Conservation (phyloP, 768 basidiomycete species). For the Vararia minispora region DNA sequence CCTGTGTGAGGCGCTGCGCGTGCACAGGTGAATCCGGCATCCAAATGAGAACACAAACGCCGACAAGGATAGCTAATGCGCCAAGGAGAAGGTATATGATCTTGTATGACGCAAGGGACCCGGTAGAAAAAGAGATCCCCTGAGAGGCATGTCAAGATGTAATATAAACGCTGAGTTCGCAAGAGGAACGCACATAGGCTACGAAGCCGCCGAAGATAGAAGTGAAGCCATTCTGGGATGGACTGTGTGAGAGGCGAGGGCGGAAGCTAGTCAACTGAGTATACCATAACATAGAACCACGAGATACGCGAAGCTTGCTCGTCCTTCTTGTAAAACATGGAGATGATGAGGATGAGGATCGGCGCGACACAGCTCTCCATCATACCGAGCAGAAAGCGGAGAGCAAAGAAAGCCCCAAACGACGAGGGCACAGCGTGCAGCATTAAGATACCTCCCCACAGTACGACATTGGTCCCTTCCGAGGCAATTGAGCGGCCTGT, state of each 20-base stretch:
- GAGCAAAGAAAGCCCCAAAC: constrained; percentile 51
- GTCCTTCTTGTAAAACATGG: constrained; percentile 61
- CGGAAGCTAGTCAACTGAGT: too few relatives aligned
- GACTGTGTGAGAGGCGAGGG: not conserved
- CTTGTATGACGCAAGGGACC: constrained; percentile 43
- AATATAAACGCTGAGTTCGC: not conserved
- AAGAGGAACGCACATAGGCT: constrained; percentile 35
- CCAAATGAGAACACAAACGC: constrained; percentile 43
- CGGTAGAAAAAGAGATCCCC: constrained; percentile 47
- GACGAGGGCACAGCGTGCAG: constrained; percentile 44
- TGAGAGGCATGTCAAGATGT: constrained; percentile 13
- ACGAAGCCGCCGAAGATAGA: constrained; percentile 53
- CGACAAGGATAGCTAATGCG: constrained; percentile 48
- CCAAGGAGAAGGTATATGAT: constrained; percentile 53
- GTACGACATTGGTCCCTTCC: constrained; percentile 41
- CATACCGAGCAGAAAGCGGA: constrained; percentile 59
- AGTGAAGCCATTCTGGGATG: constrained; percentile 42
- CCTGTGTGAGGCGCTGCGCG: constrained; percentile 40
- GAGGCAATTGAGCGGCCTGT: not conserved
- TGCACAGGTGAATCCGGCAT: constrained; percentile 58
- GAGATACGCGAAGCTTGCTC: constrained; percentile 54
- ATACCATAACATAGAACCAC: constrained; percentile 59
- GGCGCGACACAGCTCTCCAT: constrained; percentile 58
- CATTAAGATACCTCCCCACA: constrained; percentile 52
- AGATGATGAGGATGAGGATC: constrained; percentile 47